Percentiles rank a stretch among this genome's conserved stretches.
Conservation (phyloP, 2,329 filamentous ascomycete genomes). For the Pseudogymnoascus sp. region DNA sequence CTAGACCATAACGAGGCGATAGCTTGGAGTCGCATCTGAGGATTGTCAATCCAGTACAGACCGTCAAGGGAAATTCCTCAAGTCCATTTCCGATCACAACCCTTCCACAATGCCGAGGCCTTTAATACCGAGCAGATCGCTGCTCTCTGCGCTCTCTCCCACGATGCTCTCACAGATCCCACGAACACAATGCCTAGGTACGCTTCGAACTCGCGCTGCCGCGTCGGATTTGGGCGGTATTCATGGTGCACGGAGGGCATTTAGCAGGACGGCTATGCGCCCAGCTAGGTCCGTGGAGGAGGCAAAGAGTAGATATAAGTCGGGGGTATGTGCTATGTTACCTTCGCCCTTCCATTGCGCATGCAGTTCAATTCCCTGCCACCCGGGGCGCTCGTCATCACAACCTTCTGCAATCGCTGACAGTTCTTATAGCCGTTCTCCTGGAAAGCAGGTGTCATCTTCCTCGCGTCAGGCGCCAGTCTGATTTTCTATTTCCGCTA, state of each 20-base stretch:
- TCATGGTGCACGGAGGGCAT: conserved; percentile 14
- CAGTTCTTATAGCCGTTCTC: conserved; percentile 65
- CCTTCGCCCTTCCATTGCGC: background rate
- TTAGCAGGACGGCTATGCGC: conserved; percentile 16
- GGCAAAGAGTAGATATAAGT: conserved; percentile 24
- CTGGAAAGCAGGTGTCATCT: conserved; percentile 79
- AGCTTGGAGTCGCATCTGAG: conserved; percentile 4
- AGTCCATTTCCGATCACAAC: background rate
- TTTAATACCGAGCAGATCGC: conserved; percentile 19
- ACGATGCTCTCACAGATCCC: conserved; percentile 17
- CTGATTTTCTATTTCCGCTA: conserved; percentile 86
- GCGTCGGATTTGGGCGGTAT: background rate
- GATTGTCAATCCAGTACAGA: background rate
- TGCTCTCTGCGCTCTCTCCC: conserved; percentile 17
- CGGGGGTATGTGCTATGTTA: conserved; percentile 21
- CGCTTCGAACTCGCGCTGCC: background rate
- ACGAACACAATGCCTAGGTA: conserved; percentile 8
- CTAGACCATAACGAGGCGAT: conserved; percentile 7
- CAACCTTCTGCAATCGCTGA: background rate
- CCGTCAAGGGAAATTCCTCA: background rate
- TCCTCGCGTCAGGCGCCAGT: conserved; percentile 66
- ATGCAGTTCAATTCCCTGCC: background rate
- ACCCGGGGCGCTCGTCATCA: background rate
- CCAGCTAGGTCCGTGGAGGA: conserved; percentile 29
- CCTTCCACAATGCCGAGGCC: conserved; percentile 22